phyloP scores from a whole-genome alignment of 2,329 filamentous ascomycete species.

The Scleromitrula shiraiana region DNA sequence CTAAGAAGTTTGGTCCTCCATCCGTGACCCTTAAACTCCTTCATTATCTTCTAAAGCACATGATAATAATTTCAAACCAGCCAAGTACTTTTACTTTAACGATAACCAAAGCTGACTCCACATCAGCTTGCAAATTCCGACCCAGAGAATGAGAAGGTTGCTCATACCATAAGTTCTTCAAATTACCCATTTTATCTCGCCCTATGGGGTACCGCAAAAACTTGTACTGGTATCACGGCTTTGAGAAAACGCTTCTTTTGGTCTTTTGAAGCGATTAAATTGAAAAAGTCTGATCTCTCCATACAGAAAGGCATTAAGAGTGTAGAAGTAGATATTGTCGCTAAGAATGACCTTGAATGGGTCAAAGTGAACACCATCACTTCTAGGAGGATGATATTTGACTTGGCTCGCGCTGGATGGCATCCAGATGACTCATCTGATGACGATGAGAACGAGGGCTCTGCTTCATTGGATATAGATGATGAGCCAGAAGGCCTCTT shows the following conservation, averaged over 20 bases:
- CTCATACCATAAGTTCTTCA: slow-evolving; percentile 54
- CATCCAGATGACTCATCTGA: slow-evolving; percentile 37
- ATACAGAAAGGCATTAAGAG: slow-evolving; percentile 6
- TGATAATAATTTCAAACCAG: too few species aligned
- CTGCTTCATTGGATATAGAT: background rate
- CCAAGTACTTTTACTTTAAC: background rate
- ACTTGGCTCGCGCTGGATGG: slow-evolving; percentile 62
- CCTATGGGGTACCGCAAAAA: slow-evolving; percentile 55
- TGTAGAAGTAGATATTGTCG: slow-evolving; percentile 51
- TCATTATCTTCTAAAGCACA: too few species aligned
- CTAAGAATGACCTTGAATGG: slow-evolving; percentile 56
- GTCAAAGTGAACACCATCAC: slow-evolving; percentile 60
- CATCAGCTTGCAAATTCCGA: slow-evolving; percentile 17
- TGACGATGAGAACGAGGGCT: slow-evolving; percentile 38
- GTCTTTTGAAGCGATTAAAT: slow-evolving; percentile 18
- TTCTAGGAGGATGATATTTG: slow-evolving; percentile 55
- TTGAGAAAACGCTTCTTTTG: slow-evolving; percentile 50
- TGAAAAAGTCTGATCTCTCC: slow-evolving; percentile 2
- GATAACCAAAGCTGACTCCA: slow-evolving; percentile 8
- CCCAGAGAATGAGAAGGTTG: slow-evolving; percentile 27
- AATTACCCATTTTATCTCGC: slow-evolving; percentile 59
- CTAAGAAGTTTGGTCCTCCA: too few species aligned
- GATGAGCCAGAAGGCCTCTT: slow-evolving; percentile 46
- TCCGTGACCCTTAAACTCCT: too few species aligned
- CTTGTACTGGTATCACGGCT: slow-evolving; percentile 46